Base-by-base conservation (phyloP, 106 monocot genomes). In the Amphibolis antarctica region DNA sequence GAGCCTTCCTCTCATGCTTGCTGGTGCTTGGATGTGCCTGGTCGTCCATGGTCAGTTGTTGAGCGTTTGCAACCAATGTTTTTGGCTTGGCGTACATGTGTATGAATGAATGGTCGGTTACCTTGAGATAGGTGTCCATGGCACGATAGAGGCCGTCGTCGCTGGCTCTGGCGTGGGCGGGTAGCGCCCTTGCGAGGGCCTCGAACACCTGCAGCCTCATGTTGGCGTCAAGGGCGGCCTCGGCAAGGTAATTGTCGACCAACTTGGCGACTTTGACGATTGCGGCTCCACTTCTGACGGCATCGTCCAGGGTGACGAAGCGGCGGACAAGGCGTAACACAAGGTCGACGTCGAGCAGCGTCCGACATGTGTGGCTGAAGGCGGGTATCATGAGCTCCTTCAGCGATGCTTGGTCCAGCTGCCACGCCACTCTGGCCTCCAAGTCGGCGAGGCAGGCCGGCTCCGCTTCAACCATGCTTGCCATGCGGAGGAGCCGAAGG, bases 81-180 rank as follows among this genome's bases (percentile, higher is more conserved):
- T 43, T 11, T 19, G 18, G 59, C 29, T 15, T 19, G 28, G 17
- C n/a, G n/a, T n/a, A n/a, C n/a, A 59, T 59, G 14, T 21, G 42
- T 21, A n/a, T n/a, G 17, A n/a, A 19, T 10, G 0, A 19, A 22
- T 57, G 1, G 17, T 57, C 21, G 10, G 29, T 66, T 66, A 86
- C 92, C 58, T 92, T 92, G 63, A 92, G 76, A 44, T 73, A 92
- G 4, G 87, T 92, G 59, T 92, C 92, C 42, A 85, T n/a, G 42
- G 92, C 87, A 9, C 92, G 60, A 62, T 92, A 92, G 50, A 92
- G 71, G 1, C 82, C 92, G 28, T 92, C 92, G 44, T 92, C 87
- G 28, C 55, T 70, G 46, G 82, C 72, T 19, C 92, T 69, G 13
- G 92, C 79, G 23, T 92, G 87, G 10, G 61, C 65, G 1, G 92